These are phyloP conservation scores for Hydnum rufescens DNA, from an alignment of 768 basidiomycete genomes.

Conservation along the genomic window DNA sequence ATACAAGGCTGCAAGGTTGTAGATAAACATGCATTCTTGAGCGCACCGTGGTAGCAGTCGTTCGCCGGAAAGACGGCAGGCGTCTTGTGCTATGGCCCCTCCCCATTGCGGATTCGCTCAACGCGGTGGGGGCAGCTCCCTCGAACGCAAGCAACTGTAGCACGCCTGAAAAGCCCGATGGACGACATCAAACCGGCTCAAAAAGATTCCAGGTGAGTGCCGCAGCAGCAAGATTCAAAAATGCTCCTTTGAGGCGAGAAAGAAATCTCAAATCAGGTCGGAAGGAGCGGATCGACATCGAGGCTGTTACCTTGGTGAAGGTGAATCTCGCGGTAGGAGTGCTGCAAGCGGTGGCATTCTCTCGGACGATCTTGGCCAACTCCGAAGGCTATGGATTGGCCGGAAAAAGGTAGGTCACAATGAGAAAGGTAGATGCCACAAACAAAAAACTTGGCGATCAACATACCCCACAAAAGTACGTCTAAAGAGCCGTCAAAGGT, in stretches of 20 bases:
- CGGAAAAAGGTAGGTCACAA: not conserved
- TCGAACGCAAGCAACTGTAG: no score
- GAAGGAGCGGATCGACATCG: not conserved
- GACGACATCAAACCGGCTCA: no score
- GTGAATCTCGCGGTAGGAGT: not conserved
- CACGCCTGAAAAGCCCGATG: no score
- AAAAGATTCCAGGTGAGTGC: no score
- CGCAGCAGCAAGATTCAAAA: no score
- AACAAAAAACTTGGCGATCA: not conserved
- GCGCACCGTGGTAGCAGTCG: no score
- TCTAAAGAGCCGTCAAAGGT: not conserved
- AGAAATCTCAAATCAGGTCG: not conserved
- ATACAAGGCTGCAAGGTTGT: no score
- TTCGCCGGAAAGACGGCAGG: no score
- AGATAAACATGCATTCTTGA: no score
- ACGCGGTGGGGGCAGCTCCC: no score
- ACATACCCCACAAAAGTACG: slow-evolving; percentile 2
- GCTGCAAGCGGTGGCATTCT: not conserved
- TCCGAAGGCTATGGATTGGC: not conserved
- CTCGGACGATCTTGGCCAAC: not conserved
- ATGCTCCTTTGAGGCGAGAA: not conserved
- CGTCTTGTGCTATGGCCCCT: no score
- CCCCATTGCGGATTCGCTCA: no score
- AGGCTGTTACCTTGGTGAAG: not conserved
- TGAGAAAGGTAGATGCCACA: not conserved